Percentiles rank a stretch among this genome's conserved stretches.
Evolutionary conservation across 768 basidiomycete genomes (phyloP).

Genomic region (Phaeotremella skinneri): DNA sequence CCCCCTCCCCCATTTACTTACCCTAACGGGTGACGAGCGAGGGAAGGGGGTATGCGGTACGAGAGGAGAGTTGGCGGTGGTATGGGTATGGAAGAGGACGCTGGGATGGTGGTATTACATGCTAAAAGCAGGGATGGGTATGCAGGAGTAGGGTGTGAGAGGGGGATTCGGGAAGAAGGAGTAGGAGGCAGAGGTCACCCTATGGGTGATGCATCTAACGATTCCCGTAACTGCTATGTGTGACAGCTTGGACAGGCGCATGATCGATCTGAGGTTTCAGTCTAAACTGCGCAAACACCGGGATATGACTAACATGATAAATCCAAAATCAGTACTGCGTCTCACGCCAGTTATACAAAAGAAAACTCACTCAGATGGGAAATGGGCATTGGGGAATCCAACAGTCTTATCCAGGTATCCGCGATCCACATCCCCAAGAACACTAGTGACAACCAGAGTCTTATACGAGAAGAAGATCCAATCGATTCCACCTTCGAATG

Average conservation of each 20-base stretch:
- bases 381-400: constrained; percentile 94
- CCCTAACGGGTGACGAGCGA: no score
- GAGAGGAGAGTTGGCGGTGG: no score
- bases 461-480: constrained; percentile 86
- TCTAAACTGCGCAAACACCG: constrained; percentile 46
- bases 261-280: constrained; percentile 31
- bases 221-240: background rate
- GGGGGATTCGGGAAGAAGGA: no score
- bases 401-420: constrained; percentile 83
- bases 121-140: no score
- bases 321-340: background rate
- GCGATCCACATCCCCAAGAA: constrained; percentile 84
- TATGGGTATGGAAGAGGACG: no score
- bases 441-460: constrained; percentile 71
- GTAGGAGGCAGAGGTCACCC: background rate
- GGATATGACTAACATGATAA: constrained; percentile 45
- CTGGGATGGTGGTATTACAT: no score
- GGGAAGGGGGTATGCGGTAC: no score
- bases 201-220: background rate
- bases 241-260: background rate
- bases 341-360: background rate
- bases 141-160: no score
- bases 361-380: constrained; percentile 85
- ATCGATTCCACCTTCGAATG: constrained; percentile 82
- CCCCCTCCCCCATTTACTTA: no score